Evolutionary conservation across 495 filamentous ascomycete species (phyloP), one percentile per base, ranked within the genome.

Genomic region (Penicillium steckii): DNA sequence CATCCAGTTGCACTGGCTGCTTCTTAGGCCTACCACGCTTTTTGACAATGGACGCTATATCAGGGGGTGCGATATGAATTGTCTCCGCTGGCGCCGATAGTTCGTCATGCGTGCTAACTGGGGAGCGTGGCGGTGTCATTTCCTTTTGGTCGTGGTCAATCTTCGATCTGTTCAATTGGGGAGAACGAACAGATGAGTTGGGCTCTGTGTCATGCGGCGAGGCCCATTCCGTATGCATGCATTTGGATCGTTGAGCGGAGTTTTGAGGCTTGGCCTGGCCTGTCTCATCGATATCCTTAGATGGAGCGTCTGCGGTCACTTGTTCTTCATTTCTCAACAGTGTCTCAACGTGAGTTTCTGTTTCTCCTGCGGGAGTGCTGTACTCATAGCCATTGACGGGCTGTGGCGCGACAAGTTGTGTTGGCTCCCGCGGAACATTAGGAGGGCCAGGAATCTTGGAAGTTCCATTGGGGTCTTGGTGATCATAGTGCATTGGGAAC

Each of bases 121-220:
- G 56, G 4, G 60, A 64, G 23, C 60, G 51, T n/a, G 59, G 46
- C 3, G 46, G 56, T 3, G 61, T 50, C 8, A 49, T 24, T 12
- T 43, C 55, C 2, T 51, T 33, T 21, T 21, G 44, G 4, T 37
- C 25, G 42, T 49, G 59, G 17, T 70, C 67, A 24, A 59, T 68
- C 12, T 63, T 73, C 2, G 57, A 29, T 50, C 64, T 58, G 22
- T 40, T 63, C 13, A 55, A 19, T 13, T 54, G 48, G 1, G 61
- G 56, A 1, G 68, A 69, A 5, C 50, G 23, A 8, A 69, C 49
- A 10, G 73, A 74, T 3, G 72, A 76, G n/a, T 72, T 50, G 15
- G 73, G 73, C 23, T 72, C 62, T 2, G 73, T 76, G 37, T 76
- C 73, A 42, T 74, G 71, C 4, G 73, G 70, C 2, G 73, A 76